These are phyloP conservation scores for Rhexocercosporidium sp. DNA, from an alignment of 2,329 filamentous ascomycete species.

Conservation along the genomic window DNA sequence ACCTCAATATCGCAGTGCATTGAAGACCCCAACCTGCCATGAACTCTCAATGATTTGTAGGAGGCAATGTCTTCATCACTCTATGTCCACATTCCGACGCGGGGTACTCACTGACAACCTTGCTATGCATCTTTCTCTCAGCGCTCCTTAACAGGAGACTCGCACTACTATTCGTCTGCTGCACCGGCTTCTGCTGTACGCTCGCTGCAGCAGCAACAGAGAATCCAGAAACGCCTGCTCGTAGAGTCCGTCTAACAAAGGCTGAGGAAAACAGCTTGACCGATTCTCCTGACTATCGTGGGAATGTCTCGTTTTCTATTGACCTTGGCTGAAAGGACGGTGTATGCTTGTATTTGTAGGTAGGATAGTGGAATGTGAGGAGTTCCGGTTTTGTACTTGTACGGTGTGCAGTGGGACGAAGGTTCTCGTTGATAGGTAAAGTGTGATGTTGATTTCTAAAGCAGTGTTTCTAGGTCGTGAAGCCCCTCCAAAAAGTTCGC, in stretches of 20 bases:
- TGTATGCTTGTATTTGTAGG: neutral
- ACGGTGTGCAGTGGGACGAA: neutral
- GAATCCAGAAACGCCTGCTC: slow-evolving; percentile 74
- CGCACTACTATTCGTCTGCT: slow-evolving; percentile 32
- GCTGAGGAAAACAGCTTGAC: slow-evolving; percentile 93
- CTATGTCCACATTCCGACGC: neutral
- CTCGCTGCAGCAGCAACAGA: slow-evolving; percentile 74
- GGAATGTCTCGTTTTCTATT: too few relatives aligned
- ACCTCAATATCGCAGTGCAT: neutral
- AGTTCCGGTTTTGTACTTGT: neutral
- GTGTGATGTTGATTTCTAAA: slow-evolving; percentile 15
- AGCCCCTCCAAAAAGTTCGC: neutral
- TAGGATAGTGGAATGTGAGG: neutral
- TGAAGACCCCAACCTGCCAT: too few relatives aligned
- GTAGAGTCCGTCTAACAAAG: slow-evolving; percentile 72
- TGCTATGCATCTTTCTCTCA: slow-evolving; percentile 80
- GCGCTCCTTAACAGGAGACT: slow-evolving; percentile 37
- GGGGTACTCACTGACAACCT: slow-evolving; percentile 77
- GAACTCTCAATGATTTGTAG: too few relatives aligned
- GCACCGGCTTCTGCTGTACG: slow-evolving; percentile 60
- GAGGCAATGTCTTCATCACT: neutral
- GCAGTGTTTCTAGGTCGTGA: neutral
- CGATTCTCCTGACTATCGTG: slow-evolving; percentile 43
- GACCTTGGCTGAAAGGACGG: neutral
- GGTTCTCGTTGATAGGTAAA: neutral